These are phyloP conservation scores for Croton laevigatus DNA, from an alignment of 441 rosid genomes.

Conservation along the genomic window DNA sequence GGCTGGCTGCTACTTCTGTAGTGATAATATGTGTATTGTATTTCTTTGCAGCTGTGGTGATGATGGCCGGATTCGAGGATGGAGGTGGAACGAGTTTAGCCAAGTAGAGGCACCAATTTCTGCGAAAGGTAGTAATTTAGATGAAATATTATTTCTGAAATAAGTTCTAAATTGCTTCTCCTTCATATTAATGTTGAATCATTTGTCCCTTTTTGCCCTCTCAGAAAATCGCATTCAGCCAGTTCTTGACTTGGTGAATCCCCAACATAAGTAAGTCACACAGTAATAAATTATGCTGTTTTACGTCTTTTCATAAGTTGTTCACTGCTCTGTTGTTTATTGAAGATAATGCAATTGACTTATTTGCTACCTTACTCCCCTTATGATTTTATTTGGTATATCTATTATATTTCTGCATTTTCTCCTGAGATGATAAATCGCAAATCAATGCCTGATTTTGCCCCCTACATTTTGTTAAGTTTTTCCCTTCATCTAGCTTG, in stretches of 20 bases:
- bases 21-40: neutral
- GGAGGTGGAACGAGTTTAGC: slow-evolving; percentile 72
- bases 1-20: neutral
- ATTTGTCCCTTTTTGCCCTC: slow-evolving; percentile 11
- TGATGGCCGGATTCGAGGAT: slow-evolving; percentile 87
- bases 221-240: slow-evolving; percentile 63
- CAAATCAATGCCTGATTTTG: neutral
- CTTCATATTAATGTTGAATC: neutral
- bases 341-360: neutral
- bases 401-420: neutral
- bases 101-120: slow-evolving; percentile 39
- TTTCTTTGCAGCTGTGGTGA: slow-evolving; percentile 73
- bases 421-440: neutral
- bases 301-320: neutral
- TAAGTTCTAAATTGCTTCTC: neutral
- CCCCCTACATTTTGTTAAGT: too few species aligned
- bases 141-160: too few species aligned
- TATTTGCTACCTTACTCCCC: neutral
- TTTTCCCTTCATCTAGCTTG: neutral
- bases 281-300: slow-evolving; percentile 4
- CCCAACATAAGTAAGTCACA: slow-evolving; percentile 76
- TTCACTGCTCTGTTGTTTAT: neutral
- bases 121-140: slow-evolving; percentile 58
- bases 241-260: slow-evolving; percentile 66
- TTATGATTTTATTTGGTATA: neutral